These are phyloP conservation scores for Closterium sp. DNA, from an alignment of 139 green algal genomes.

Conservation along the genomic window DNA sequence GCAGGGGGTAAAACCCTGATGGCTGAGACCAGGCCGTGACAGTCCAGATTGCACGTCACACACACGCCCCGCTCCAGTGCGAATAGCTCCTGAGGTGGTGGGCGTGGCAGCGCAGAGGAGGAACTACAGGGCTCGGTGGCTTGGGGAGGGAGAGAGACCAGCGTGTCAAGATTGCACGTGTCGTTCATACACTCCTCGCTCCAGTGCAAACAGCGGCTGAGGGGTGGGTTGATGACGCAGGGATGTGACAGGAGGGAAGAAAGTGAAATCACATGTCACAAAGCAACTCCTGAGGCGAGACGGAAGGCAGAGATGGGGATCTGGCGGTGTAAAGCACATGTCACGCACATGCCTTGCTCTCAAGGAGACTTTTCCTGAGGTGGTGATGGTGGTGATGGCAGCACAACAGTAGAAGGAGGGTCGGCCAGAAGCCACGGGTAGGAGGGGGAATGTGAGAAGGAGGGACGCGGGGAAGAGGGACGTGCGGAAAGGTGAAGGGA, in stretches of 20 bases:
- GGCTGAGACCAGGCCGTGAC: neutral
- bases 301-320: too few relatives aligned
- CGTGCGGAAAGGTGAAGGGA: neutral
- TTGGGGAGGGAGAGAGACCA: too few relatives aligned
- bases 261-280: too few relatives aligned
- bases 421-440: too few relatives aligned
- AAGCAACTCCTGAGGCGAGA: neutral
- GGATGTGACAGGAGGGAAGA: neutral
- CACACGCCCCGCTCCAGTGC: conserved; percentile 28
- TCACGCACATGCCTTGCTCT: too few relatives aligned
- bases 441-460: neutral
- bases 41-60: conserved; percentile 26
- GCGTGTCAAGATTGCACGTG: conserved; percentile 35
- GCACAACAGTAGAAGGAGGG: too few relatives aligned
- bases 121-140: too few relatives aligned
- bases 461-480: neutral
- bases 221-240: neutral
- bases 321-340: too few relatives aligned
- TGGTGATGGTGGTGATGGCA: too few relatives aligned
- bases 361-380: too few relatives aligned
- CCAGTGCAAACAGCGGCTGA: neutral
- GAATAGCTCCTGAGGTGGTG: too few relatives aligned
- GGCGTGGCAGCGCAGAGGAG: too few relatives aligned
- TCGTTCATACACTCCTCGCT: conserved; percentile 23
- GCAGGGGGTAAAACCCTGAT: neutral